Conservation (phyloP, 306 rosid species). For the Cucumis sativus region DNA sequence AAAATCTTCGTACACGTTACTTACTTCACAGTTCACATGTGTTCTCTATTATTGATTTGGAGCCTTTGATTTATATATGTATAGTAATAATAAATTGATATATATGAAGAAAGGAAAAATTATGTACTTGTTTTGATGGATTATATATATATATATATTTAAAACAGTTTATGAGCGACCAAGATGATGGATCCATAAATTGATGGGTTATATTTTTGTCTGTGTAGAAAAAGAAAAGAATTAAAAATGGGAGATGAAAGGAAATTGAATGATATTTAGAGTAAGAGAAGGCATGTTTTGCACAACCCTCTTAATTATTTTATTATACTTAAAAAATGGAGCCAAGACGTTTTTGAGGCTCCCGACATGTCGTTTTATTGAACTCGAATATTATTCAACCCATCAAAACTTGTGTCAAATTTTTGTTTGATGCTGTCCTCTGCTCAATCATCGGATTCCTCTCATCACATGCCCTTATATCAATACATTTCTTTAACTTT, state of each 20-base stretch:
- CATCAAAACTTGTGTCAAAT: constrained; percentile 26
- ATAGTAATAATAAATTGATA: background rate
- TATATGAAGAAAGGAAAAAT: background rate
- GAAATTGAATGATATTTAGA: background rate
- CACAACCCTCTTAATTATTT: background rate
- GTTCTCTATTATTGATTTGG: background rate
- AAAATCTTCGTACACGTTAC: background rate
- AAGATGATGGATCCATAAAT: background rate
- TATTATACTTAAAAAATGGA: background rate
- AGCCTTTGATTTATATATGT: background rate
- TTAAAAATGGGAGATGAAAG: background rate
- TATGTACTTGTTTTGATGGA: background rate
- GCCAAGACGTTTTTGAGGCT: constrained; percentile 27
- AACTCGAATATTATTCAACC: constrained; percentile 16
- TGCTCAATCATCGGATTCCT: constrained; percentile 56
- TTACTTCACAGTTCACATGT: background rate
- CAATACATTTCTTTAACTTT: too few species aligned
- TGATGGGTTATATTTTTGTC: background rate
- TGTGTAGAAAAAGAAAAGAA: background rate
- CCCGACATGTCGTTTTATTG: constrained; percentile 29
- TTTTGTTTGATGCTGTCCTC: constrained; percentile 30
- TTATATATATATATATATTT: too few species aligned
- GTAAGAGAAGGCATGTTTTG: background rate
- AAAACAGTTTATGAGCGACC: background rate
- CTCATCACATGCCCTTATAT: constrained; percentile 22